Evolutionary conservation across 495 filamentous ascomycete genomes (phyloP).

Genomic region (Viridothelium virens): DNA sequence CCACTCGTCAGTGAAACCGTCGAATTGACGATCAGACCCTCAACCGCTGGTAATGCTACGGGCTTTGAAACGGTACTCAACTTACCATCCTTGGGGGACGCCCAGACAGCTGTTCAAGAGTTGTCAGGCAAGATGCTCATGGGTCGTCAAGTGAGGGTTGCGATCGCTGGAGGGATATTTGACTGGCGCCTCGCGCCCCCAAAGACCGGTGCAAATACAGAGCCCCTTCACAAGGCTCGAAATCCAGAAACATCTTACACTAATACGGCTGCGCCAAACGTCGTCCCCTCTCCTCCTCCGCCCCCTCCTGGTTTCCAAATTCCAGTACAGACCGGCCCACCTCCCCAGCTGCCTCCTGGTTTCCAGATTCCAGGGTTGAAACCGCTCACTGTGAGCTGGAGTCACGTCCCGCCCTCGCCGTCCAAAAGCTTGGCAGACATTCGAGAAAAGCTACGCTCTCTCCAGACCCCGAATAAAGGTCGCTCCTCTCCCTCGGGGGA

Average conservation of each 20-base stretch:
- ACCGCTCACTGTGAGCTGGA: too few relatives aligned
- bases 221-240: neutral
- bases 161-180: neutral
- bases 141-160: neutral
- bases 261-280: too few relatives aligned
- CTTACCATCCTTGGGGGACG: neutral
- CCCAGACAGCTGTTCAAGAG: neutral
- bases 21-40: neutral
- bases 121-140: neutral
- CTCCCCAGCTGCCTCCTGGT: too few relatives aligned
- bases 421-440: neutral
- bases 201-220: neutral
- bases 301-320: too few relatives aligned
- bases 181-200: neutral
- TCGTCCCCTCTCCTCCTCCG: too few relatives aligned
- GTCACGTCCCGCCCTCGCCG: neutral
- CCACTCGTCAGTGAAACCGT: too few relatives aligned
- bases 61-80: neutral
- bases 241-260: neutral
- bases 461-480: neutral
- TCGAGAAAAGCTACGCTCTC: neutral
- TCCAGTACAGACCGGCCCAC: too few relatives aligned
- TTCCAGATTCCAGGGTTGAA: too few relatives aligned
- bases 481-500: neutral
- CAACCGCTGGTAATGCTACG: neutral